Evolutionary conservation across 2,329 filamentous ascomycete genomes (phyloP).

Genomic region (Fusarium poae): DNA sequence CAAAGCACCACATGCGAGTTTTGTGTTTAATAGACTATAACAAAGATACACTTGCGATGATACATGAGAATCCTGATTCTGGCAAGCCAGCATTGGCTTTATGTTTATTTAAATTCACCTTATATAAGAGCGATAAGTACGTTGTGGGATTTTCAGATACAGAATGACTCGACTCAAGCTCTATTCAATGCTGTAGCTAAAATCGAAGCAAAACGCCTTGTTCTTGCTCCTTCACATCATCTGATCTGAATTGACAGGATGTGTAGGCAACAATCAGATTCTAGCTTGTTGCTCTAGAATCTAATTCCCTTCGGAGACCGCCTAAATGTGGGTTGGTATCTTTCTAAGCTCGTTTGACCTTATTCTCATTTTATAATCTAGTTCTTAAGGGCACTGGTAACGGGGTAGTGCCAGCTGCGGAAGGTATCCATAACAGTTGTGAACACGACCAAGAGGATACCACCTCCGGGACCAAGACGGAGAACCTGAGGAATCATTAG

Average conservation of each 20-base stretch:
- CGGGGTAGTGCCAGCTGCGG: constrained; percentile 66
- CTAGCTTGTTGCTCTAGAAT: constrained; percentile 19
- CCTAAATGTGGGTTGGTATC: constrained; percentile 37
- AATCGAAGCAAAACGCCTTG: constrained; percentile 28
- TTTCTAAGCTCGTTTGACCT: constrained; percentile 26
- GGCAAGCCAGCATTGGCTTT: background rate
- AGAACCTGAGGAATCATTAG: constrained; percentile 52
- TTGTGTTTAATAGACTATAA: background rate
- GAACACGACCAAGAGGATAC: constrained; percentile 85
- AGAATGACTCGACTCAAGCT: constrained; percentile 33
- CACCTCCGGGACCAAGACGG: constrained; percentile 67
- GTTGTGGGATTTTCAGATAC: background rate
- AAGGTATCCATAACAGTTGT: constrained; percentile 95
- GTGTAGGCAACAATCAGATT: constrained; percentile 23
- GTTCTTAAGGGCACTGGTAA: constrained; percentile 31
- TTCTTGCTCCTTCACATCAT: constrained; percentile 13
- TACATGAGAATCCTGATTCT: background rate
- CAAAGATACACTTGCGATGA: background rate
- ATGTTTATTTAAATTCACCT: background rate
- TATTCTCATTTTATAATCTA: constrained; percentile 10
- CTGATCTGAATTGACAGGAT: constrained; percentile 12
- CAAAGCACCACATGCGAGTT: background rate
- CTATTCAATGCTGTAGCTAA: constrained; percentile 22
- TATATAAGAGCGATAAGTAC: background rate
- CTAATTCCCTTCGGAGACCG: constrained; percentile 22